A percentile compares a stretch with the other conserved stretches of the same genome.
Evolutionary conservation across 306 rosid genomes (phyloP).

Genomic region (Styphnolobium japonicum): DNA sequence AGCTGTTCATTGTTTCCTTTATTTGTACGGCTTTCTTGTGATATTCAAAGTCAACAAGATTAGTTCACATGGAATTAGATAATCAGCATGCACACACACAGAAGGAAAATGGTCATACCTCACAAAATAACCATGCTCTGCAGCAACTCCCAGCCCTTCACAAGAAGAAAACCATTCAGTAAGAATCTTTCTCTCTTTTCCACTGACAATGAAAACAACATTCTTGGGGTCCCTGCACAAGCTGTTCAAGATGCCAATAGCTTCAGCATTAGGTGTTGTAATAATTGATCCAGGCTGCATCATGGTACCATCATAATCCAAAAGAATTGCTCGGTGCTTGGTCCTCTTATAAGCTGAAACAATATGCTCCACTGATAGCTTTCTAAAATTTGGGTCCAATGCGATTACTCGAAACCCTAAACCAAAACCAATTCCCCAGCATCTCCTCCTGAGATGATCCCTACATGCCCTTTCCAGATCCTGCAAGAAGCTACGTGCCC

Average conservation of each 20-base stretch:
- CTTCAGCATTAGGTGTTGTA: slow-evolving; percentile 63
- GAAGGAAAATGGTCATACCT: slow-evolving; percentile 48
- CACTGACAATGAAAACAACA: slow-evolving; percentile 81
- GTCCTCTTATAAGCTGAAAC: slow-evolving; percentile 86
- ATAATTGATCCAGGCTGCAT: slow-evolving; percentile 62
- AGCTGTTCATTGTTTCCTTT: no score
- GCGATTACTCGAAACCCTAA: slow-evolving; percentile 87
- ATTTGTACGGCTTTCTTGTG: no score
- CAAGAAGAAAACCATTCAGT: slow-evolving; percentile 79
- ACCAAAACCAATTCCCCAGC: slow-evolving; percentile 95
- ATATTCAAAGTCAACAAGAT: no score
- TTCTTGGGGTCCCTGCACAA: slow-evolving; percentile 73
- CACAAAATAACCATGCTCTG: slow-evolving; percentile 84
- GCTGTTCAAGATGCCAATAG: slow-evolving; percentile 59
- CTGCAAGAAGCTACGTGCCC: slow-evolving; percentile 90
- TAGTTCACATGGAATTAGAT: no score
- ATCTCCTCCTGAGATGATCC: slow-evolving; percentile 79
- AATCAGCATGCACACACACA: not conserved
- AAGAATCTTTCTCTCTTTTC: slow-evolving; percentile 65
- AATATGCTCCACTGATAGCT: slow-evolving; percentile 79
- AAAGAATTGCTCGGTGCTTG: slow-evolving; percentile 68
- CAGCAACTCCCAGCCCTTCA: slow-evolving; percentile 74
- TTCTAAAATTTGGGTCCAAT: slow-evolving; percentile 82
- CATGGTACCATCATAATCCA: slow-evolving; percentile 86
- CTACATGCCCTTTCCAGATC: slow-evolving; percentile 84